A percentile compares a stretch with the other conserved stretches of the same genome.
Evolutionary conservation across 2,329 filamentous ascomycete species (phyloP).

Genomic region (Endoconidiophora laricicola): DNA sequence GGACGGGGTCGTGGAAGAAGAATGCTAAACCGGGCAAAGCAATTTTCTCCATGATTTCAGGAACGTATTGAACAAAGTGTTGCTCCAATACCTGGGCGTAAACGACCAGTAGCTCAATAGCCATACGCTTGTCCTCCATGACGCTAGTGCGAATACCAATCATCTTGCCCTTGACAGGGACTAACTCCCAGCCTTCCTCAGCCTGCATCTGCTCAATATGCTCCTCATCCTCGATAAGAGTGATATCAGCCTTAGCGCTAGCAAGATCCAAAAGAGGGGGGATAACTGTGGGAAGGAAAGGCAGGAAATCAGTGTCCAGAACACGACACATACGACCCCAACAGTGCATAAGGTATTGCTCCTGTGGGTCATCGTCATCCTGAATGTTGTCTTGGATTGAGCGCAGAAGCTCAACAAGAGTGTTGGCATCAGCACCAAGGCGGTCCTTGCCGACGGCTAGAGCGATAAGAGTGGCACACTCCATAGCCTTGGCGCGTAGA

Average conservation of each 20-base stretch:
- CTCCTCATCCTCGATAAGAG: conserved; percentile 86
- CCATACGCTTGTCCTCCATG: conserved; percentile 97
- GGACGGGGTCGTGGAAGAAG: conserved; percentile 97
- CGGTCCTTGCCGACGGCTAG: conserved; percentile 87
- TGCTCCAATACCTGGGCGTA: conserved; percentile 93
- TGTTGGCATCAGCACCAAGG: conserved; percentile 74
- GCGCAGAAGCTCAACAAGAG: conserved; percentile 72
- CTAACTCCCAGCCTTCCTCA: conserved; percentile 93
- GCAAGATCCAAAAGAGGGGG: conserved; percentile 82
- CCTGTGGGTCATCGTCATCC: conserved; percentile 87
- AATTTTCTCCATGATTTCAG: conserved; percentile 91
- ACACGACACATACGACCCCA: conserved; percentile 99
- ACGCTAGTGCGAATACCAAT: conserved; percentile 96
- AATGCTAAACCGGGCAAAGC: conserved; percentile 86
- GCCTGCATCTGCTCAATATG: conserved; percentile 84
- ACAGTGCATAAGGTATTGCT: conserved; percentile 94
- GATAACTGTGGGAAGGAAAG: conserved; percentile 86
- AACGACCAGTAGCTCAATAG: conserved; percentile 94
- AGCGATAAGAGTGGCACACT: conserved; percentile 91
- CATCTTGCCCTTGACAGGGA: conserved; percentile 92
- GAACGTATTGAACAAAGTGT: conserved; percentile 79
- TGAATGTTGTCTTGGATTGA: conserved; percentile 74
- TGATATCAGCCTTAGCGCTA: conserved; percentile 90
- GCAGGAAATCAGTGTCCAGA: conserved; percentile 74
- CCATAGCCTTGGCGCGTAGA: conserved; percentile 93